Evolutionary conservation across 306 rosid genomes (phyloP), one percentile per base, ranked within the genome.

Genomic region (Geum urbanum): DNA sequence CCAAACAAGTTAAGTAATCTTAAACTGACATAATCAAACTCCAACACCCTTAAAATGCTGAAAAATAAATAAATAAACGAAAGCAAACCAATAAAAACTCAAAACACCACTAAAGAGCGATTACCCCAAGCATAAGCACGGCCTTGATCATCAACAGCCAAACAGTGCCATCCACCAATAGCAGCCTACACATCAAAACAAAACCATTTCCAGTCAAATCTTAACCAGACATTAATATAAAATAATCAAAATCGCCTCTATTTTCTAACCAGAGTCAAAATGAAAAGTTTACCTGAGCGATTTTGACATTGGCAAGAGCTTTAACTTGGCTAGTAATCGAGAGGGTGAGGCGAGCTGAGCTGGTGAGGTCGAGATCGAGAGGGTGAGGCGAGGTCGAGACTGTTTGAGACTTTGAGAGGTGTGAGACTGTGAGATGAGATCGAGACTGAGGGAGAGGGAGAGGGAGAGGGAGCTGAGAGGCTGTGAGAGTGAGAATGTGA

Each of bases 61-160:
- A 0, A 52, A 6, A 52, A 2, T 4, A 27, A 27, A 27, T 27
- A 39, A 20, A 52, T 51, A 7, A 40, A 19, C 35, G 27, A 66
- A 20, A 49, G 32, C 32, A 27, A 27, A 27, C 32, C 32, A 52
- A 59, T 6, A 9, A 3, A 6, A 10, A 27, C 60, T 62, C 47
- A 48, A 20, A 50, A 7, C 20, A 68, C 71, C 3, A 22, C 4
- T 11, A 59, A 9, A 44, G 53, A 35, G 55, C 46, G 7, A 71
- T 55, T 86, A 95, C 97, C 97, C 99, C 99, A 95, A 27, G 99
- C 96, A 48, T 89, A 95, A 58, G 99, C 96, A 62, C 88, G 83
- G 71, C 99, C 99, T 74, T 91, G 95, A 82, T 95, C 97, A 78
- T 95, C 97, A 60, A 95, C 99, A 79, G 97, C 99, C 91, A 95